Conservation (phyloP, 2,329 filamentous ascomycete species). For the Claviceps pazoutovae region DNA sequence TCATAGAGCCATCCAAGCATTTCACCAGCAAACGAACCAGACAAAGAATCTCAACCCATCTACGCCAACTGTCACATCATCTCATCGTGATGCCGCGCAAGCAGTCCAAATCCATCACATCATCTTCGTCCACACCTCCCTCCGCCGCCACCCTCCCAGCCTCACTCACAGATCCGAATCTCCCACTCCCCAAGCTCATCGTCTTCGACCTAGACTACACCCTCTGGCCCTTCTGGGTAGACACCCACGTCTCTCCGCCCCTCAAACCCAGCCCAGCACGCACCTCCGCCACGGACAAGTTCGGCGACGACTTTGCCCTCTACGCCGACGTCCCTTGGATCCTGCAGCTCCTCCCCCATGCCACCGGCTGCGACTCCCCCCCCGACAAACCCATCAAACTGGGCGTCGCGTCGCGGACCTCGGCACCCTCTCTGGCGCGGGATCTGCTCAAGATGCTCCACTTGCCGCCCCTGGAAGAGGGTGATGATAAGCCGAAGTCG, state of each 20-base stretch:
- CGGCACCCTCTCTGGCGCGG: conserved; percentile 63
- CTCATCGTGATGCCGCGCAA: conserved; percentile 17
- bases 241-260: conserved; percentile 74
- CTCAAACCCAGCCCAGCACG: conserved; percentile 36
- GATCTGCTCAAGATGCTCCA: conserved; percentile 68
- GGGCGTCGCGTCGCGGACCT: conserved; percentile 68
- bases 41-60: not conserved
- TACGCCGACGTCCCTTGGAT: conserved; percentile 56
- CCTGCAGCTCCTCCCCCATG: conserved; percentile 33
- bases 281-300: conserved; percentile 35
- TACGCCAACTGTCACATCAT: not conserved
- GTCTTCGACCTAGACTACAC: conserved; percentile 98
- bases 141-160: conserved; percentile 16
- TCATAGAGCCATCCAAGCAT: too few species aligned
- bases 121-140: conserved; percentile 1
- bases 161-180: conserved; percentile 35
- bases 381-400: conserved; percentile 29
- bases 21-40: too few species aligned
- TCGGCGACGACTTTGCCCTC: conserved; percentile 55
- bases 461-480: conserved; percentile 23
- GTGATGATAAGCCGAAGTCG: conserved; percentile 14
- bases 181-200: conserved; percentile 67
- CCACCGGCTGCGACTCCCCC: conserved; percentile 23
- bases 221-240: conserved; percentile 97
- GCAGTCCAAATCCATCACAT: conserved; percentile 15